phyloP scores from a whole-genome alignment of 495 filamentous ascomycete species.

The Letharia lupina region DNA sequence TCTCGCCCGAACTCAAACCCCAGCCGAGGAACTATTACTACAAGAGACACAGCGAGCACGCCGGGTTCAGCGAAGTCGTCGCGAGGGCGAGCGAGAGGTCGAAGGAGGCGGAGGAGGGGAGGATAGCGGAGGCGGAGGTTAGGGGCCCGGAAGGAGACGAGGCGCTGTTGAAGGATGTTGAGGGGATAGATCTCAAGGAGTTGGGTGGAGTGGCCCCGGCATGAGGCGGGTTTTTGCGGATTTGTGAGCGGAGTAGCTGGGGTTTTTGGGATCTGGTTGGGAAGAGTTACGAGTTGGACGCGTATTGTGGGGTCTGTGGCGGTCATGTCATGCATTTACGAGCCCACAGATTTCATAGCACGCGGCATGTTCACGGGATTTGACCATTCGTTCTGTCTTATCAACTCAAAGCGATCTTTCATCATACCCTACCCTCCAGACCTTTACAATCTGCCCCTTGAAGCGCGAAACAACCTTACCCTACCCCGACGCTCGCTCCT shows the following conservation, averaged over 20 bases:
- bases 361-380: background rate
- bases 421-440: background rate
- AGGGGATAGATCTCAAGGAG: background rate
- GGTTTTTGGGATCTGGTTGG: background rate
- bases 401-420: background rate
- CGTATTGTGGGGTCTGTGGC: background rate
- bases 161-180: slow-evolving; percentile 9
- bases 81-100: slow-evolving; percentile 19
- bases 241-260: background rate
- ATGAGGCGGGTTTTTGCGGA: background rate
- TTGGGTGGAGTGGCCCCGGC: background rate
- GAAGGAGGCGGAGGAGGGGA: slow-evolving; percentile 14
- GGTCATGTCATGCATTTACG: slow-evolving; percentile 2
- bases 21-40: slow-evolving; percentile 63
- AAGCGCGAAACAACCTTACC: background rate
- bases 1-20: slow-evolving; percentile 59
- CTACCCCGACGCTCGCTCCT: slow-evolving; percentile 1
- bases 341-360: background rate
- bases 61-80: slow-evolving; percentile 40
- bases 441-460: background rate
- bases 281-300: background rate
- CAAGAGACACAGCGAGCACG: slow-evolving; percentile 51
- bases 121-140: background rate
- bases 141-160: background rate
- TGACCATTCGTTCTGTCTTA: background rate